Evolutionary conservation across 106 monocot genomes (phyloP).

Genomic region (Narthecium ossifragum): DNA sequence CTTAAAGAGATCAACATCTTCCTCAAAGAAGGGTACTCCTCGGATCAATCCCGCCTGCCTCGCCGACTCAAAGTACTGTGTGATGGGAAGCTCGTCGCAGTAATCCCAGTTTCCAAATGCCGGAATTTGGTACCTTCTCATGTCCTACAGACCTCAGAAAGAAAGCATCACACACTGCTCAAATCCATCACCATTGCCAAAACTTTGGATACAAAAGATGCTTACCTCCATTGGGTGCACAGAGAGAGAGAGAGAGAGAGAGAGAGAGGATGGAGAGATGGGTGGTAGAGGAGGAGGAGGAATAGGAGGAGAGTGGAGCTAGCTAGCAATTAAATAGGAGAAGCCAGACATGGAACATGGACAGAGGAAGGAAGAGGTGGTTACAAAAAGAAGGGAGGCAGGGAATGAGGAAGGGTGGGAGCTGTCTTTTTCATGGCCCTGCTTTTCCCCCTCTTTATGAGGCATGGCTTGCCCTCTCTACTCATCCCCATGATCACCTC

Average conservation of each 20-base stretch:
- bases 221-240: neutral
- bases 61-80: conserved; percentile 6
- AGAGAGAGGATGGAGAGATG: too few species aligned
- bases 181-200: neutral
- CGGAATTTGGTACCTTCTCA: neutral
- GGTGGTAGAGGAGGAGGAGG: too few species aligned
- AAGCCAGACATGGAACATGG: too few species aligned
- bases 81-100: neutral
- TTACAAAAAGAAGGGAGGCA: too few species aligned
- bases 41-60: conserved; percentile 1
- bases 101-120: conserved; percentile 8
- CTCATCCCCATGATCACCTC: too few species aligned
- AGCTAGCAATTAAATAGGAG: too few species aligned
- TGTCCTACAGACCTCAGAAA: neutral
- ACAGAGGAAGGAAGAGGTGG: too few species aligned
- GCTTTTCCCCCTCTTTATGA: too few species aligned
- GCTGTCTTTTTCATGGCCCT: too few species aligned
- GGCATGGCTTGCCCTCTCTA: too few species aligned
- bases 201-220: neutral
- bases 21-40: neutral
- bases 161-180: neutral
- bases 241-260: neutral
- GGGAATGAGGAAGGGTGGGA: too few species aligned
- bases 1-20: conserved; percentile 1
- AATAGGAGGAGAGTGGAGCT: too few species aligned